Percentiles rank a stretch among this genome's conserved stretches.
These are phyloP conservation scores for Hirsutella rhossiliensis DNA, from an alignment of 2,329 filamentous ascomycete species.

Conservation along the genomic window DNA sequence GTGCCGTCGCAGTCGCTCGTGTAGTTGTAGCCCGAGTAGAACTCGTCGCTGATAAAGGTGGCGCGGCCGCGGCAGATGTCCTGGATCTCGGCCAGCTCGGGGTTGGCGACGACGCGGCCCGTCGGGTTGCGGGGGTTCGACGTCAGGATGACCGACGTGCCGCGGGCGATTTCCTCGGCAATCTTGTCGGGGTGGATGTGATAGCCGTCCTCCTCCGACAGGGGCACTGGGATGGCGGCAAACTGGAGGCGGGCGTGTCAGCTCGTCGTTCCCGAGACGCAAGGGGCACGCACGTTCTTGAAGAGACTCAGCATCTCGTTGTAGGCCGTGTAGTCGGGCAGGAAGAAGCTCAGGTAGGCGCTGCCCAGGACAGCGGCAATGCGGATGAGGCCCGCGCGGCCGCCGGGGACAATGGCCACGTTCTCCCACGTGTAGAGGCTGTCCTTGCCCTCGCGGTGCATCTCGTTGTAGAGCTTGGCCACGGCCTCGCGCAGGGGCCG, in stretches of 20 bases:
- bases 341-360: constrained; percentile 86
- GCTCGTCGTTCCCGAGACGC: not conserved
- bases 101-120: constrained; percentile 73
- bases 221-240: constrained; percentile 73
- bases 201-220: constrained; percentile 77
- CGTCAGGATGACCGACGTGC: constrained; percentile 79
- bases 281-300: constrained; percentile 53
- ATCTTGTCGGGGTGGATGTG: constrained; percentile 92
- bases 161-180: constrained; percentile 77
- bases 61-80: constrained; percentile 84
- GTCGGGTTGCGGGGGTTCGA: constrained; percentile 95
- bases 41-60: constrained; percentile 91
- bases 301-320: constrained; percentile 95
- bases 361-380: constrained; percentile 92
- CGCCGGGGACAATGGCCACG: constrained; percentile 89
- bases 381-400: constrained; percentile 81
- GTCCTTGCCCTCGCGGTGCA: constrained; percentile 76
- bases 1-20: constrained; percentile 81
- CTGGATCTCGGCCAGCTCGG: constrained; percentile 81
- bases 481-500: constrained; percentile 82
- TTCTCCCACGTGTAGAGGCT: constrained; percentile 97
- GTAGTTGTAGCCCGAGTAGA: constrained; percentile 96
- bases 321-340: constrained; percentile 92
- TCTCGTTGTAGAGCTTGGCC: constrained; percentile 83
- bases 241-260: constrained; percentile 38